Conservation (phyloP, 352 stramenopile species). For the Plasmopara muralis region DNA sequence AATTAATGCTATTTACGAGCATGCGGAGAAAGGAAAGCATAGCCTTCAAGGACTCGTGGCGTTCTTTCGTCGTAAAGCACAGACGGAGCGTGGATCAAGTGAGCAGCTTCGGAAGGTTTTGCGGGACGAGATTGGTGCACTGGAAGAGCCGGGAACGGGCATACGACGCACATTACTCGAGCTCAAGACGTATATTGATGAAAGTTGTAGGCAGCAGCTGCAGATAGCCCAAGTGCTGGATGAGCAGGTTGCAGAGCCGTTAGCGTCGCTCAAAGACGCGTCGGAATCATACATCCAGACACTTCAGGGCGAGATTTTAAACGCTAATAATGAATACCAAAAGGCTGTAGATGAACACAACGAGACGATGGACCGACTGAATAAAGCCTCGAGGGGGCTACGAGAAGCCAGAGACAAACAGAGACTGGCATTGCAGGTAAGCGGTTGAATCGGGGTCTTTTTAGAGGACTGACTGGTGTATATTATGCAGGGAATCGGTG, state of each 20-base stretch:
- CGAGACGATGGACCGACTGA: conserved; percentile 30
- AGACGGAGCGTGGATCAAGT: conserved; percentile 48
- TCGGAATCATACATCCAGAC: conserved; percentile 77
- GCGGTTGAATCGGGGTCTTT: not conserved
- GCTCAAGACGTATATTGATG: conserved; percentile 55
- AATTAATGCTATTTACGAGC: conserved; percentile 69
- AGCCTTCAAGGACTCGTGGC: conserved; percentile 62
- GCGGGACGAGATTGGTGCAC: conserved; percentile 36
- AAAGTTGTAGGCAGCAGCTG: conserved; percentile 57
- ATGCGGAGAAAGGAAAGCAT: conserved; percentile 70
- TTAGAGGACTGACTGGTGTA: not conserved
- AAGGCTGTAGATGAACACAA: conserved; percentile 33
- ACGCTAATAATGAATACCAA: conserved; percentile 67
- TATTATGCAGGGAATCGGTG: conserved; percentile 47
- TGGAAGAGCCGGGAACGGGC: conserved; percentile 66
- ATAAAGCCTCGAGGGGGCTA: conserved; percentile 39
- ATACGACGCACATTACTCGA: conserved; percentile 54
- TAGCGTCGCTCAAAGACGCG: conserved; percentile 69
- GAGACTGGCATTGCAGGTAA: conserved; percentile 58
- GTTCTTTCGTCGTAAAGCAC: conserved; percentile 66
- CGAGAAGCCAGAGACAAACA: conserved; percentile 53
- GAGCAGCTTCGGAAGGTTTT: conserved; percentile 58
- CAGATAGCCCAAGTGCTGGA: conserved; percentile 71
- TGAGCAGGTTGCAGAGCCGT: conserved; percentile 71
- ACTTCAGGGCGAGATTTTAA: conserved; percentile 66